phyloP scores from a whole-genome alignment of 208 protist genomes.

The Trypanosoma avium region DNA sequence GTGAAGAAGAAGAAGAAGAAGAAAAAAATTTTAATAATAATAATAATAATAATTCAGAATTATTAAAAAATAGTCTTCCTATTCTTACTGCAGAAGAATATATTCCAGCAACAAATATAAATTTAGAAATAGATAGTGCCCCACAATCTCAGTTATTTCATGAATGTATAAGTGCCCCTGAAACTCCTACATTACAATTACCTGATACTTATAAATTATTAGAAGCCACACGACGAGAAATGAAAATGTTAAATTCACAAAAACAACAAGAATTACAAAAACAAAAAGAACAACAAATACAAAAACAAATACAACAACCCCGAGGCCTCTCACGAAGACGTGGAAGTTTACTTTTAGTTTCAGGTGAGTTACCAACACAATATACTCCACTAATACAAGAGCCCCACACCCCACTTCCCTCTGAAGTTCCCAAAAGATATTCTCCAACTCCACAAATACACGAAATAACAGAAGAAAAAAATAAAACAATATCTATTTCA shows the following conservation, averaged over 20 bases:
- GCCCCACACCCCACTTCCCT: constrained; percentile 23
- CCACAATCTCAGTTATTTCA: constrained; percentile 33
- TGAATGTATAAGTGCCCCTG: constrained; percentile 48
- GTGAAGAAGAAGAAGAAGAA: constrained; percentile 1
- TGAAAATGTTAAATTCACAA: neutral
- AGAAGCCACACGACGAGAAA: constrained; percentile 22
- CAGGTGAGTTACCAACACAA: constrained; percentile 14
- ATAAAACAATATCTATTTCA: neutral
- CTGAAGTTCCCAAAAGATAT: neutral
- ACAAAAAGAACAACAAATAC: too few species aligned
- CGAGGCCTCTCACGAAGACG: too few species aligned
- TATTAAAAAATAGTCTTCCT: neutral
- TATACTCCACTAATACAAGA: constrained; percentile 24
- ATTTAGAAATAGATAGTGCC: neutral
- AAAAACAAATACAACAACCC: too few species aligned
- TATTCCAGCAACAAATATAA: neutral
- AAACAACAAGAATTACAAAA: neutral
- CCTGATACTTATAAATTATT: constrained; percentile 7
- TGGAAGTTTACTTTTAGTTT: constrained; percentile 23
- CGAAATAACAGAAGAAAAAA: too few species aligned
- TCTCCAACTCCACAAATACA: constrained; percentile 3
- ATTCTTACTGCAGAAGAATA: neutral
- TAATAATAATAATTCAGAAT: neutral
- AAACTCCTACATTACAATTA: constrained; percentile 33
- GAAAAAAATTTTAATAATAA: neutral